A percentile compares a stretch with the other conserved stretches of the same genome.
phyloP scores from a whole-genome alignment of 1,284 basidiomycete species.

The Trichosporon inkin region DNA sequence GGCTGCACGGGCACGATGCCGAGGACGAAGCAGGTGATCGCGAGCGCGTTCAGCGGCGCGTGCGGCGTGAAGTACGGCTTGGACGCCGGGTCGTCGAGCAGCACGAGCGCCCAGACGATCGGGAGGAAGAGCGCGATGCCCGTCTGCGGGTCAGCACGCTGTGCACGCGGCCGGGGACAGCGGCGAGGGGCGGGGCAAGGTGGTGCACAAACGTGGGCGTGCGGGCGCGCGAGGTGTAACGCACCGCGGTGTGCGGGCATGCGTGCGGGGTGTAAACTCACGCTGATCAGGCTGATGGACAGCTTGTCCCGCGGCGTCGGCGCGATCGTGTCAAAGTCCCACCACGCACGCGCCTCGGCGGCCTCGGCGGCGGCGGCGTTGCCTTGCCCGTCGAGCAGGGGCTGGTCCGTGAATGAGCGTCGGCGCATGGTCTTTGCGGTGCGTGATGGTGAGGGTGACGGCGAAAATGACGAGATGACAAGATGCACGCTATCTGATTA shows the following conservation, averaged over 20 bases:
- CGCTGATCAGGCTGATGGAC: conserved; percentile 1
- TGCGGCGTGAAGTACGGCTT: conserved; percentile 46
- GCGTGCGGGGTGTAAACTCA: too few relatives aligned
- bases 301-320: conserved; percentile 24
- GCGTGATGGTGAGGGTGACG: too few relatives aligned
- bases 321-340: conserved; percentile 13
- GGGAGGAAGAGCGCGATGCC: conserved; percentile 39
- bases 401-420: background rate
- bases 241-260: too few relatives aligned
- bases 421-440: background rate
- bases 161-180: too few relatives aligned
- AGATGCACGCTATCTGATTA: too few relatives aligned
- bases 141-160: conserved; percentile 18
- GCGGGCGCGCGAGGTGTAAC: too few relatives aligned
- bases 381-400: background rate
- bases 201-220: too few relatives aligned
- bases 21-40: conserved; percentile 37
- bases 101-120: conserved; percentile 36
- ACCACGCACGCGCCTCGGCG: background rate
- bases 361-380: background rate
- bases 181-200: too few relatives aligned
- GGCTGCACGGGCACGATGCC: conserved; percentile 45
- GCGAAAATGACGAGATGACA: too few relatives aligned
- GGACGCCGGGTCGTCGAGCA: conserved; percentile 22
- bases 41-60: conserved; percentile 42